Percentiles rank a stretch among this genome's conserved stretches.
These are phyloP conservation scores for Amanita jacksonii DNA, from an alignment of 768 basidiomycete species.

Conservation along the genomic window DNA sequence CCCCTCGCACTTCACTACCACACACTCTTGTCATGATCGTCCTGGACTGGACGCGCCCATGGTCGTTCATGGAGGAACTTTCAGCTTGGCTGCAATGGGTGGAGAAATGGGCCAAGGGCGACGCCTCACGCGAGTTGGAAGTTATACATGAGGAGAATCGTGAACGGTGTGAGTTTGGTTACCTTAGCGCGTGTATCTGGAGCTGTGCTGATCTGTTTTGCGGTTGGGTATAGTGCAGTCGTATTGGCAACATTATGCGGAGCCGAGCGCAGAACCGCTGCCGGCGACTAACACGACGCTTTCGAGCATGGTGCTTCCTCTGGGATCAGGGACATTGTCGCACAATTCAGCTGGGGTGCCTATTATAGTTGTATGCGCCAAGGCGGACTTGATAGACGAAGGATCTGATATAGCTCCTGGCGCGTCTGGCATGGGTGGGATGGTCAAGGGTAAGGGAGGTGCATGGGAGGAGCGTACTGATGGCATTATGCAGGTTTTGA, in stretches of 20 bases:
- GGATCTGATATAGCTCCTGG: constrained; percentile 64
- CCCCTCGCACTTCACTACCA: constrained; percentile 53
- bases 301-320: constrained; percentile 64
- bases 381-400: constrained; percentile 89
- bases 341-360: constrained; percentile 83
- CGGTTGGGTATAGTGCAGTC: constrained; percentile 59
- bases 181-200: constrained; percentile 2
- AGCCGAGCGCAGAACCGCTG: constrained; percentile 61
- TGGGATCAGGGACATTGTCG: constrained; percentile 78
- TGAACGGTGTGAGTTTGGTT: constrained; percentile 59
- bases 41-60: constrained; percentile 93
- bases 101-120: constrained; percentile 69
- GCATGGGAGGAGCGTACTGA: constrained; percentile 97
- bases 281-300: constrained; percentile 52
- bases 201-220: constrained; percentile 8
- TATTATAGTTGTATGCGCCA: constrained; percentile 84
- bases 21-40: constrained; percentile 77
- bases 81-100: constrained; percentile 82
- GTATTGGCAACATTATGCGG: constrained; percentile 83
- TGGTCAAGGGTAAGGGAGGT: constrained; percentile 86
- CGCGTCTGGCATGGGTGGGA: constrained; percentile 75
- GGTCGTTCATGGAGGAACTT: constrained; percentile 82
- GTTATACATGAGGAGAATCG: constrained; percentile 72
- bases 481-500: constrained; percentile 88
- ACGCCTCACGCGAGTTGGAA: constrained; percentile 60